These are phyloP conservation scores for Scheffersomyces stipitis DNA, from an alignment of 805 yeast genomes.

Conservation along the genomic window DNA sequence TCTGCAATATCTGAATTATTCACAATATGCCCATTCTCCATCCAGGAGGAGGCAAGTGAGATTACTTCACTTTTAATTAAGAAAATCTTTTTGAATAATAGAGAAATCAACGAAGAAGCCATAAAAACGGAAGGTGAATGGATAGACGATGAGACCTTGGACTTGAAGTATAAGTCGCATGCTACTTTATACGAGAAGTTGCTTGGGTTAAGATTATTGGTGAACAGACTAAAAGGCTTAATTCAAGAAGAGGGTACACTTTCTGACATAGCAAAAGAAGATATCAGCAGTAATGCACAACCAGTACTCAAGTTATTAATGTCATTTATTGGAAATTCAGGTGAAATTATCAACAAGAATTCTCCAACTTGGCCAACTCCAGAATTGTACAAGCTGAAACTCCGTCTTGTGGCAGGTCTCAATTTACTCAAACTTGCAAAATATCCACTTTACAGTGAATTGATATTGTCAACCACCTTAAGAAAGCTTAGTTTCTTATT, in stretches of 20 bases:
- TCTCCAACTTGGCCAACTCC: conserved; percentile 61
- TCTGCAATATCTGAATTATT: conserved; percentile 62
- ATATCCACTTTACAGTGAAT: conserved; percentile 47
- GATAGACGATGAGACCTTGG: conserved; percentile 46
- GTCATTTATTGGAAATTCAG: conserved; percentile 70
- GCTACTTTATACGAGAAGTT: conserved; percentile 49
- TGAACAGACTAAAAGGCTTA: conserved; percentile 51
- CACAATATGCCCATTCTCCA: conserved; percentile 43
- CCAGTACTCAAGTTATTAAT: conserved; percentile 68
- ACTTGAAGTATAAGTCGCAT: conserved; percentile 20
- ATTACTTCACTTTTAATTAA: conserved; percentile 61
- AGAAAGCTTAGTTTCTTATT: conserved; percentile 55
- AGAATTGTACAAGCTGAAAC: conserved; percentile 51
- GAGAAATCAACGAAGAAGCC: conserved; percentile 27
- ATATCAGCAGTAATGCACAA: conserved; percentile 45
- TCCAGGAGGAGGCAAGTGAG: conserved; percentile 56
- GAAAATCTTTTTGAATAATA: conserved; percentile 58
- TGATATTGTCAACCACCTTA: conserved; percentile 54
- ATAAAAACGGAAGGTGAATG: conserved; percentile 36
- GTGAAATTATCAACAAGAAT: conserved; percentile 62
- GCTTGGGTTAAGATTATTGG: conserved; percentile 52
- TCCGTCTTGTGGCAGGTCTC: conserved; percentile 69
- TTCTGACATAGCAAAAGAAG: conserved; percentile 30
- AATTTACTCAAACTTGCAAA: conserved; percentile 64
- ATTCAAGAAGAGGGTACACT: conserved; percentile 2